A percentile compares a stretch with the other conserved stretches of the same genome.
Evolutionary conservation across 345 rosid species (phyloP).

Genomic region (Populus simonii): DNA sequence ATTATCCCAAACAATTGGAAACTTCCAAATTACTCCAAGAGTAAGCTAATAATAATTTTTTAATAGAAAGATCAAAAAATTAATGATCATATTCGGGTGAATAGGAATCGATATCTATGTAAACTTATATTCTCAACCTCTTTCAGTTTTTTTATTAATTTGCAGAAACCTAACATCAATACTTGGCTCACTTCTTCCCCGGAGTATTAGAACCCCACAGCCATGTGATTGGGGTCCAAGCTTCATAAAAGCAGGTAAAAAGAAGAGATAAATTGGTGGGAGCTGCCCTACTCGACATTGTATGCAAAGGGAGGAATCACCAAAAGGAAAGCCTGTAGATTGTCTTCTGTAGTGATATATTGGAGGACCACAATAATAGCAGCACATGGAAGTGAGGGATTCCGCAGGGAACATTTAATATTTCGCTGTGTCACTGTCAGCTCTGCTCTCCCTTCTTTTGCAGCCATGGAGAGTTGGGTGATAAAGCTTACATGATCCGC

Average conservation of each 20-base stretch:
- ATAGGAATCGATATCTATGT: too few relatives aligned
- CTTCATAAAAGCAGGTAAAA: background rate
- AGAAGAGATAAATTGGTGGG: background rate
- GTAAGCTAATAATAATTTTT: too few relatives aligned
- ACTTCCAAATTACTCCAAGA: too few relatives aligned
- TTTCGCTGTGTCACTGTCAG: background rate
- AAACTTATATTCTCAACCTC: too few relatives aligned
- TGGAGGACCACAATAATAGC: background rate
- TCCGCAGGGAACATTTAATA: background rate
- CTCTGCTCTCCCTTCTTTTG: background rate
- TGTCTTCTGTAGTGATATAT: background rate
- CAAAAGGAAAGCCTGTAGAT: background rate
- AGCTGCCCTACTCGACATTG: background rate
- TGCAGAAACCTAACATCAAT: background rate
- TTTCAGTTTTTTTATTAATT: too few relatives aligned
- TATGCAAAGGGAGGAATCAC: background rate
- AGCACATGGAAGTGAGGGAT: background rate
- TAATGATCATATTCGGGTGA: too few relatives aligned
- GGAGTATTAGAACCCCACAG: too few relatives aligned
- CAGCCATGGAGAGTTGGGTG: background rate
- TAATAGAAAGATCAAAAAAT: too few relatives aligned
- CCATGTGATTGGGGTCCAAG: background rate
- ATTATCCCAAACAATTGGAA: too few relatives aligned
- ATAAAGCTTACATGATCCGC: background rate
- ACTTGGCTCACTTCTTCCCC: background rate